Percentiles rank a stretch among this genome's conserved stretches.
These are phyloP conservation scores for Parachaetomium inaequale DNA, from an alignment of 495 filamentous ascomycete genomes.

Conservation along the genomic window DNA sequence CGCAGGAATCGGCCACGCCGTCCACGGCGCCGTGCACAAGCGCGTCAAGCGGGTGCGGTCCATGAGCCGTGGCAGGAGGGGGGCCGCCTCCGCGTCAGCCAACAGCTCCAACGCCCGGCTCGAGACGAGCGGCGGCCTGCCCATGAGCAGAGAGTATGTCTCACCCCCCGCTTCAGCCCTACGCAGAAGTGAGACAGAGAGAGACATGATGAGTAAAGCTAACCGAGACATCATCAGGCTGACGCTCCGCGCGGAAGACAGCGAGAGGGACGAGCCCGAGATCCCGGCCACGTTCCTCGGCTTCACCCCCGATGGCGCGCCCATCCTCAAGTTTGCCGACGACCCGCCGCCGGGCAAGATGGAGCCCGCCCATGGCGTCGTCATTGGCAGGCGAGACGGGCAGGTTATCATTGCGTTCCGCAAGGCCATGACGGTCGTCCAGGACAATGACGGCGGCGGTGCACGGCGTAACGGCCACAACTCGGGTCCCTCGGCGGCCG, in stretches of 20 bases:
- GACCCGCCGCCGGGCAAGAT: conserved; percentile 26
- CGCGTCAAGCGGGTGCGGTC: conserved; percentile 26
- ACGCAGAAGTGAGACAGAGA: neutral
- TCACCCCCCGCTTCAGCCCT: neutral
- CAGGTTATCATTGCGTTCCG: conserved; percentile 30
- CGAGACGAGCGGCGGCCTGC: conserved; percentile 21
- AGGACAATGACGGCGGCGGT: neutral
- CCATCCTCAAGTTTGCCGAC: conserved; percentile 30
- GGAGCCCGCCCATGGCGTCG: conserved; percentile 20
- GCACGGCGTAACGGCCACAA: neutral
- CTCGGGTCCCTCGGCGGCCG: neutral
- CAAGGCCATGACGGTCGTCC: conserved; percentile 24
- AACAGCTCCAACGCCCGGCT: conserved; percentile 15
- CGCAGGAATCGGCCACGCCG: conserved; percentile 40
- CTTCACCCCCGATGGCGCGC: conserved; percentile 35
- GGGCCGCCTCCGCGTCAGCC: conserved; percentile 16
- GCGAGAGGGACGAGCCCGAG: conserved; percentile 26
- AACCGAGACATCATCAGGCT: conserved; percentile 15
- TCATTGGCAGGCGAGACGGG: conserved; percentile 26
- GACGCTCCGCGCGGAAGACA: conserved; percentile 30
- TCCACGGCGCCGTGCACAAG: conserved; percentile 35
- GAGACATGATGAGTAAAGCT: neutral
- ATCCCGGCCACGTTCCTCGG: conserved; percentile 27
- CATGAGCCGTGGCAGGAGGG: conserved; percentile 14
- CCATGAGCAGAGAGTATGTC: conserved; percentile 35